Evolutionary conservation across 169 alveolate species (phyloP).

Genomic region (Eimeria acervulina): DNA sequence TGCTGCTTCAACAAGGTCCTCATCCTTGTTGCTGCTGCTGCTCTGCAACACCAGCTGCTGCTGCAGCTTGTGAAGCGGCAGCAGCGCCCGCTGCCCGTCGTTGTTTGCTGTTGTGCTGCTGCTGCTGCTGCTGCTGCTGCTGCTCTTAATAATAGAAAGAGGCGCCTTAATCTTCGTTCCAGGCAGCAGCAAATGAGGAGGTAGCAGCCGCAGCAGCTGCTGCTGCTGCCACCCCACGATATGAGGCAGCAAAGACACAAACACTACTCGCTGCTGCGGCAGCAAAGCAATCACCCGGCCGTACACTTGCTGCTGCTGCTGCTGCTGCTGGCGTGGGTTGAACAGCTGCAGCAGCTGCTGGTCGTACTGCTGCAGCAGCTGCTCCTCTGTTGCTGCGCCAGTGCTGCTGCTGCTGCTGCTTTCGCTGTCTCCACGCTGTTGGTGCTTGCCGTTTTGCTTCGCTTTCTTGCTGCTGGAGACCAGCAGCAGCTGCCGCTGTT

Average conservation of each 20-base stretch:
- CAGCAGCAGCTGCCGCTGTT: slow-evolving; percentile 31
- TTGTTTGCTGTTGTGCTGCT: too few relatives aligned
- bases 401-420: slow-evolving; percentile 36
- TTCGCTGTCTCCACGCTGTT: not conserved
- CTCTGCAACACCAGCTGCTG: slow-evolving; percentile 52
- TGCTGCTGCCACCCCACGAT: slow-evolving; percentile 39
- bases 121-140: too few relatives aligned
- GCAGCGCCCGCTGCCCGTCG: slow-evolving; percentile 27
- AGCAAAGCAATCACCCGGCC: slow-evolving; percentile 16
- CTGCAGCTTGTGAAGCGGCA: slow-evolving; percentile 12
- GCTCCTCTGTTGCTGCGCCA: not conserved
- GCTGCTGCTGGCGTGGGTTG: too few relatives aligned
- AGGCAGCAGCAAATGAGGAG: slow-evolving; percentile 58
- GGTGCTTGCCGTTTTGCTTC: not conserved
- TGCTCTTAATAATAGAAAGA: too few relatives aligned
- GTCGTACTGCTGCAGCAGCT: slow-evolving; percentile 48
- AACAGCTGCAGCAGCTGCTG: not conserved
- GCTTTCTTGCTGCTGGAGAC: not conserved
- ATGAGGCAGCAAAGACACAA: slow-evolving; percentile 57
- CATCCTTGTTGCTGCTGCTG: slow-evolving; percentile 6
- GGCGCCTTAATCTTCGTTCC: slow-evolving; percentile 18
- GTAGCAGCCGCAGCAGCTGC: too few relatives aligned
- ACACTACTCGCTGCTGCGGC: slow-evolving; percentile 43
- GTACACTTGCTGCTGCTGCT: slow-evolving; percentile 7
- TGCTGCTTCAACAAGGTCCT: not conserved